phyloP scores from a whole-genome alignment of 257 asterid species.

The Eustoma russellianum region DNA sequence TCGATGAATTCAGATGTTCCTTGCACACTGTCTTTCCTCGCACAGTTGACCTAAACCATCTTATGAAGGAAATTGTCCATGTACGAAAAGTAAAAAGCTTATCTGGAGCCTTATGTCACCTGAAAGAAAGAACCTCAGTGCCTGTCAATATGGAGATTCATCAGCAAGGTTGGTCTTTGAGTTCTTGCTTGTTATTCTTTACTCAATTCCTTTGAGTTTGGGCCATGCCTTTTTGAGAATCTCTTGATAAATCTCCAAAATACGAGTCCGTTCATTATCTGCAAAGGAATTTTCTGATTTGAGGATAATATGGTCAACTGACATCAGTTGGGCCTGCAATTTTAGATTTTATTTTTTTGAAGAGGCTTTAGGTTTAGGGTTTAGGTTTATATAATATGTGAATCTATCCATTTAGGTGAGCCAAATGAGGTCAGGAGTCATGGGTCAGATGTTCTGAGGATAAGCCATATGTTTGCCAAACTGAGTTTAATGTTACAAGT shows the following conservation, averaged over 20 bases:
- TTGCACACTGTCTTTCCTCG: slow-evolving; percentile 44
- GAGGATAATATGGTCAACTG: background rate
- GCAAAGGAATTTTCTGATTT: background rate
- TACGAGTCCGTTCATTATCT: background rate
- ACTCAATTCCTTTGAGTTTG: background rate
- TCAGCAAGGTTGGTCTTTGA: slow-evolving; percentile 32
- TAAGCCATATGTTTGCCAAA: slow-evolving; percentile 58
- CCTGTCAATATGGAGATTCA: slow-evolving; percentile 52
- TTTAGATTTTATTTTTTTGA: too few species aligned
- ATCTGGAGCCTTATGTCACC: slow-evolving; percentile 47
- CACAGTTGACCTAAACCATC: slow-evolving; percentile 61
- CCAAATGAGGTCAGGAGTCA: slow-evolving; percentile 33
- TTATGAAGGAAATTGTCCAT: slow-evolving; percentile 58
- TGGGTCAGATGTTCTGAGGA: slow-evolving; percentile 61
- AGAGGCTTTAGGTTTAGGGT: background rate
- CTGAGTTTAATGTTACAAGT: slow-evolving; percentile 46
- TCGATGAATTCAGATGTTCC: slow-evolving; percentile 56
- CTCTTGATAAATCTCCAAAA: background rate
- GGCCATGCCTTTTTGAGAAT: slow-evolving; percentile 1
- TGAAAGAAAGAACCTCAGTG: slow-evolving; percentile 40
- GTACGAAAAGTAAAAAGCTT: slow-evolving; percentile 41
- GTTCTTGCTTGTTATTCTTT: too few species aligned
- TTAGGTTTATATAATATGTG: slow-evolving; percentile 7
- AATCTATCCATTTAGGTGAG: slow-evolving; percentile 23
- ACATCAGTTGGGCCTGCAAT: too few species aligned